Evolutionary conservation across 768 basidiomycete species (phyloP).

Genomic region (Trametes coccinea): DNA sequence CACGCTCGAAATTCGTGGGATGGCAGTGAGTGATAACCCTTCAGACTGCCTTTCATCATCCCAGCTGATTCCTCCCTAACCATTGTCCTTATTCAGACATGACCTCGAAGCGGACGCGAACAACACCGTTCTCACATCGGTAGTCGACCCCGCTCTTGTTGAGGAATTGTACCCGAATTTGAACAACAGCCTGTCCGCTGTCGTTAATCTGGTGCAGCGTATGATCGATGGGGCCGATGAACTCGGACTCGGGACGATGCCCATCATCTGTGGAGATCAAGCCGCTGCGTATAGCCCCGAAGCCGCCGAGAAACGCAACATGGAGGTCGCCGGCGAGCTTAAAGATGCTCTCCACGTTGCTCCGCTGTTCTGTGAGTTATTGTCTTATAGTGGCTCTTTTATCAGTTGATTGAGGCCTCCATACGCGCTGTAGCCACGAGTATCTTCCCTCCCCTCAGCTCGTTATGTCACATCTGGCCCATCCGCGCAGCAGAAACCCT

Average conservation of each 20-base stretch:
- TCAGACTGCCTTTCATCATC: too few relatives aligned
- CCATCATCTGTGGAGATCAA: not conserved
- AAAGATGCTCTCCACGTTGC: not conserved
- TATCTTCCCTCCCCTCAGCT: not conserved
- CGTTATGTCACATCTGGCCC: slow-evolving; percentile 6
- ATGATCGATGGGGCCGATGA: not conserved
- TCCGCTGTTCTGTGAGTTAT: not conserved
- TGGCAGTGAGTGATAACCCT: not conserved
- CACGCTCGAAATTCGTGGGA: not conserved
- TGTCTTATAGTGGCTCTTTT: too few relatives aligned
- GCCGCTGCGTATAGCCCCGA: not conserved
- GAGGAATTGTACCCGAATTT: not conserved
- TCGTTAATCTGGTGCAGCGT: not conserved
- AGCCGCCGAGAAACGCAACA: not conserved
- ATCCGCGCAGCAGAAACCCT: not conserved
- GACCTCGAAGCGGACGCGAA: not conserved
- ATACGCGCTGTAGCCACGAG: too few relatives aligned
- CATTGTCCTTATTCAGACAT: not conserved
- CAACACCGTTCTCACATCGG: not conserved
- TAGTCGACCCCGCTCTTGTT: not conserved
- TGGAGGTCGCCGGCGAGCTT: not conserved
- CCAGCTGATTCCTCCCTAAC: too few relatives aligned
- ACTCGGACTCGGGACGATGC: not conserved
- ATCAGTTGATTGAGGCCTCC: too few relatives aligned
- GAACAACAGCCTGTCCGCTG: not conserved